Evolutionary conservation across 495 filamentous ascomycete genomes (phyloP).

Genomic region (Penicillium parvum): DNA sequence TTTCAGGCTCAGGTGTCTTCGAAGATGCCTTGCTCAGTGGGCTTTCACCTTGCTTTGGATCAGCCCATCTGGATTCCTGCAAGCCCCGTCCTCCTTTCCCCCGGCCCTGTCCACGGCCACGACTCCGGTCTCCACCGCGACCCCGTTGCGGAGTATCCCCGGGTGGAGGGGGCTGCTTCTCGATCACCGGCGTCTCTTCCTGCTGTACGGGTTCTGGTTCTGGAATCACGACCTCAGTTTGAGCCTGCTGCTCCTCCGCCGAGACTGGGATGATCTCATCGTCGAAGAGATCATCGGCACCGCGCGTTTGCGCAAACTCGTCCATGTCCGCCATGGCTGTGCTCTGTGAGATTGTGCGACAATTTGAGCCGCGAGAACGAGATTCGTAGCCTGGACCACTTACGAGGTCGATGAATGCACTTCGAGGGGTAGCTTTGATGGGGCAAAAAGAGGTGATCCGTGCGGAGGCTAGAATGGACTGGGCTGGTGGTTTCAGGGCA

Average conservation of each 20-base stretch:
- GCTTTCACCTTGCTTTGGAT: conserved; percentile 23
- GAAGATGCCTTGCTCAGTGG: conserved; percentile 18
- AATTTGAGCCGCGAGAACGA: no score
- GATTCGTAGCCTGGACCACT: no score
- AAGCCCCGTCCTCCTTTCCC: conserved; percentile 31
- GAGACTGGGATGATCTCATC: conserved; percentile 66
- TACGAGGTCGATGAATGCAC: background rate
- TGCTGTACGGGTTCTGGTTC: conserved; percentile 6
- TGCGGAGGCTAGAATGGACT: conserved; percentile 11
- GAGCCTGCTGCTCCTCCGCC: conserved; percentile 30
- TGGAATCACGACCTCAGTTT: conserved; percentile 19
- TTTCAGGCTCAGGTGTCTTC: conserved; percentile 16
- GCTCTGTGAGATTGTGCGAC: background rate
- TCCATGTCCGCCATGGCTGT: conserved; percentile 32
- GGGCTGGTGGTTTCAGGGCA: background rate
- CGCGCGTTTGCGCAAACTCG: conserved; percentile 62
- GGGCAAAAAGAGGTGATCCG: conserved; percentile 18
- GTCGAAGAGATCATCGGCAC: conserved; percentile 64
- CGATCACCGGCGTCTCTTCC: conserved; percentile 10
- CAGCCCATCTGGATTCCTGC: conserved; percentile 31
- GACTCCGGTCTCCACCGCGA: conserved; percentile 34
- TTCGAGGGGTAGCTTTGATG: conserved; percentile 25
- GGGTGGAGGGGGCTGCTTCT: conserved; percentile 16
- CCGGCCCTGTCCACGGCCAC: conserved; percentile 33
- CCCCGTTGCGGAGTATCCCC: conserved; percentile 28